Evolutionary conservation across 2,329 filamentous ascomycete species (phyloP), one percentile per base, ranked within the genome.

Genomic region (Penicillium palitans): DNA sequence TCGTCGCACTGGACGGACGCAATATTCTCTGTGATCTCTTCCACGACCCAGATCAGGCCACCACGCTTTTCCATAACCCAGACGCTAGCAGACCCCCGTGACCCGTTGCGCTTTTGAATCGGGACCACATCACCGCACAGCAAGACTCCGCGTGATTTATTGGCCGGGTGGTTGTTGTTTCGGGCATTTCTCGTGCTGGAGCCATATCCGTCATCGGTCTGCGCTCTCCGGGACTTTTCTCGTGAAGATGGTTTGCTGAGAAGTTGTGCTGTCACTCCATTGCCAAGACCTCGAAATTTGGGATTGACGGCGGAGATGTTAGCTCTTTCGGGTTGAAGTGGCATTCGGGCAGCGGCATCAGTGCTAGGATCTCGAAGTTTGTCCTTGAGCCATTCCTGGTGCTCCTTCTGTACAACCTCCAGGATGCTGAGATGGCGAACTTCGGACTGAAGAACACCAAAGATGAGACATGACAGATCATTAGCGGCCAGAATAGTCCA

Each of bases 31-130:
- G 93, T 91, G 60, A 99, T 98, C 76, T 99, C 95, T 74, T 99
- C 95, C 2, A 99, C 78, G 9, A 99, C 95, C 95, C 95, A 99
- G 60, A 99, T 98, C 59, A 99, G 78, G 10, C 93, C 93, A 52
- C 91, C 87, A 49, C 89, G 86, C 76, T 99, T 99, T 75, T 99
- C 95, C 79, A 99, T 99, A 4, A 99, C 95, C 95, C 95, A 99
- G 40, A 99, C 79, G 75, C 93, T 98, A 39, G 95, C 95, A 58
- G 95, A 93, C 2, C 95, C 95, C 5, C 89, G 93, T 12, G 89
- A 85, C 4, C 95, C 95, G 69, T 99, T 96, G 60, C 95, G 87
- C 76, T 98, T 99, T 73, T 93, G 90, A 59, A 99, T 99, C 0
- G 95, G 95, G 19, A 99, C 91, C n/a, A 99, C 93, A 73, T 99